Base-by-base conservation (phyloP, 2,329 filamentous ascomycete species). In the Calonectria ilicicola region DNA sequence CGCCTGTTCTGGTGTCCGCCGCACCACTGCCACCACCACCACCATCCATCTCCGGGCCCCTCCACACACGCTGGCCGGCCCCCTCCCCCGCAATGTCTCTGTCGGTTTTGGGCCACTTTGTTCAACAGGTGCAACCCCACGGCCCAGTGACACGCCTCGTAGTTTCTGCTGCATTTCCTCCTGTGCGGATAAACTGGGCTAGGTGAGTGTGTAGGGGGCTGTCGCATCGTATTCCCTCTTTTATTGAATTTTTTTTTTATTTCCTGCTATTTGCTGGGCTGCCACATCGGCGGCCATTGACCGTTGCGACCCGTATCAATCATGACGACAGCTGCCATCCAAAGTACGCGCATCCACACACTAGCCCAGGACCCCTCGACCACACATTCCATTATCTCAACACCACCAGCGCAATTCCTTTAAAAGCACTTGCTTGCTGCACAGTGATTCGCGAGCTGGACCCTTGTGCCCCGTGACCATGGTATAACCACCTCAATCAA, bases 61-160 rank as follows among this genome's bases (percentile, higher is more conserved):
- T 32, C 38, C 32, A 27, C 32, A 35, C 32, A 10, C 32, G 7
- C 38, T 44, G 58, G 23, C 38, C 40, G 53, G 53, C 64, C 69
- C 67, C 65, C 65, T 72, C 65, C 69, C 69, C 69, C 69, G 65
- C 69, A 72, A 67, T 67, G 56, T 67, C 53, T 65, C 51, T 56
- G 58, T 65, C 23, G n/a, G 40, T 47, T 44, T 66, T 66, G 42
- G 68, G 23, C 29, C 49, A 27, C 51, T 26, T 42, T 46, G 26
- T 53, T 26, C 27, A 29, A 46, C 65, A 60, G 26, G 17, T 71
- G 63, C 44, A 67, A 71, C 69, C 69, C 60, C 69, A 63, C 69
- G 69, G 44, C 53, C 38, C 47, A 38, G 60, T 65, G 35, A 46
- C 27, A 64, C 40, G 26, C n/a, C 60, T 38, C 21, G 53, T 17